Base-by-base conservation (phyloP, 2,329 filamentous ascomycete genomes). In the Paecilomyces variotii region DNA sequence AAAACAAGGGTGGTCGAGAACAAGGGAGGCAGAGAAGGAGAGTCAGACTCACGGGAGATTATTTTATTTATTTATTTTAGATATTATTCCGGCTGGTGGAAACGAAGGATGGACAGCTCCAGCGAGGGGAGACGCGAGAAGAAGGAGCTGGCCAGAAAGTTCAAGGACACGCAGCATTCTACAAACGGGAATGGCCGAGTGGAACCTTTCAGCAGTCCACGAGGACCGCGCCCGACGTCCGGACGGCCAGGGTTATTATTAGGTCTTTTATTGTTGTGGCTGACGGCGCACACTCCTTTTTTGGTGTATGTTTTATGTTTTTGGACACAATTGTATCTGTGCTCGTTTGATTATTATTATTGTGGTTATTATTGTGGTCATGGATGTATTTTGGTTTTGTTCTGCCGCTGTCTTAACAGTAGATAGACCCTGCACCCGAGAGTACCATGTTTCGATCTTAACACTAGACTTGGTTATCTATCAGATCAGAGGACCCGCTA, bases 1-100 rank as follows among this genome's bases (percentile, higher is more conserved):
- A 56, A 61, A 59, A 63, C 63, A 63, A 65, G 64, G 64, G 62
- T 64, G 62, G 63, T 59, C 63, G 58, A 61, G 61, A 60, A 57
- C 56, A 58, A 55, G 65, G 62, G 7, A 24, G 19, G 39, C 14
- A 19, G 5, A 19, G 39, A 19, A 39, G 12, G 35, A 45, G 39
- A 6, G 19, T 3, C 7, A 45, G n/a, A 45, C 19, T 45, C 5
- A 19, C 39, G 2, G 35, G 35, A 39, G 10, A 39, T 6, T 19
- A n/a, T 45, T 32, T 10, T 10, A 10, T 32, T 10, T 10, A 10
- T 32, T 32, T 32, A 7, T 32, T 7, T 10, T 32, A 2, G 7
- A 10, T 32, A 32, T 32, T 10, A 10, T 10, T 32, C 7, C 30
- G 9, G 30, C 39, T 45, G 39, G 39, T 14, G 61, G 63, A 61